A percentile compares a stretch with the other conserved stretches of the same genome.
Evolutionary conservation across 306 rosid species (phyloP).

Genomic region (Acacia melanoxylon): DNA sequence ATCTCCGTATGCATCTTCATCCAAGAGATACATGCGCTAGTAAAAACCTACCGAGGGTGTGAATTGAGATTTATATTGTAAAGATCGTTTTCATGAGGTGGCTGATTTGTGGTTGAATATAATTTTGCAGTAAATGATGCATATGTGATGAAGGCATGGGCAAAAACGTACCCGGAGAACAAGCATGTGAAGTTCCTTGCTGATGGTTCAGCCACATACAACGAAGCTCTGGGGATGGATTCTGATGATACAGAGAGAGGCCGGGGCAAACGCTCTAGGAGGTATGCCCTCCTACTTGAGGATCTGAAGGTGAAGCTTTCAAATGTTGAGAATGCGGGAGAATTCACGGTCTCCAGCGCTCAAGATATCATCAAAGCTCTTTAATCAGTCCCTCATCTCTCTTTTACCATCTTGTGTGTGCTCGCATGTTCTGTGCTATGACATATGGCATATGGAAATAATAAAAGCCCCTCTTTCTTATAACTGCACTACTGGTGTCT

Average conservation of each 20-base stretch:
- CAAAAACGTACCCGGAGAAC: conserved; percentile 79
- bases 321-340: conserved; percentile 80
- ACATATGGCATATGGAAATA: neutral
- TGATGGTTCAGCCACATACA: conserved; percentile 84
- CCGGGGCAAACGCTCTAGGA: conserved; percentile 71
- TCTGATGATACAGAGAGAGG: conserved; percentile 81
- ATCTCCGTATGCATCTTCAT: neutral
- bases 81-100: neutral
- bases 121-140: conserved; percentile 80
- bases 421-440: neutral
- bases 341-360: conserved; percentile 79
- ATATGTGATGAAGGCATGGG: conserved; percentile 89
- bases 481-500: neutral
- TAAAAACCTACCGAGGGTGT: neutral
- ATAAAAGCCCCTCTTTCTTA: no score
- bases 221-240: conserved; percentile 80
- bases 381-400: conserved; percentile 29
- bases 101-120: conserved; percentile 15
- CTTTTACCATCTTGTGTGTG: neutral
- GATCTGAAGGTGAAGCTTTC: conserved; percentile 85
- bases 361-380: conserved; percentile 92
- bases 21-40: neutral
- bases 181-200: conserved; percentile 87
- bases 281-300: conserved; percentile 81
- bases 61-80: neutral